These are phyloP conservation scores for Pavlovales sp. DNA, from an alignment of 208 protist species.

Conservation along the genomic window DNA sequence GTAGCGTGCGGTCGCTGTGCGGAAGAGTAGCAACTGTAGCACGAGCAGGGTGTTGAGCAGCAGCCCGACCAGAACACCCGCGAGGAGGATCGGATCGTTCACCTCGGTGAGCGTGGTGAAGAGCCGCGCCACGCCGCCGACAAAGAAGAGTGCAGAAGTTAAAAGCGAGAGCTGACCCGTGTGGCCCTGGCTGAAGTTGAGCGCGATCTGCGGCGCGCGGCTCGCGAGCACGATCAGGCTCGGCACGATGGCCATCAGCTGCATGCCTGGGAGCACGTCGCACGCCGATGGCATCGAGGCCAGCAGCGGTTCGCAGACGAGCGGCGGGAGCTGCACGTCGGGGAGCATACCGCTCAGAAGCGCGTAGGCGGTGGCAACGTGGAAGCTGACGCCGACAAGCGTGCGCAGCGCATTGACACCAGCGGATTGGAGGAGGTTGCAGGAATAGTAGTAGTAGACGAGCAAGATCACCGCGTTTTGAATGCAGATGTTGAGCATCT, in stretches of 20 bases:
- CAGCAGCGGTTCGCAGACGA: neutral
- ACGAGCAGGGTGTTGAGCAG: neutral
- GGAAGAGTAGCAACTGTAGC: neutral
- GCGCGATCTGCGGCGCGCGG: constrained; percentile 27
- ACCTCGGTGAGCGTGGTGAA: constrained; percentile 25
- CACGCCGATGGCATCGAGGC: neutral
- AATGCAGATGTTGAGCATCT: constrained; percentile 36
- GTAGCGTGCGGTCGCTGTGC: neutral
- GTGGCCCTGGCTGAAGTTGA: constrained; percentile 18
- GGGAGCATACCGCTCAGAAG: neutral
- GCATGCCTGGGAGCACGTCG: neutral
- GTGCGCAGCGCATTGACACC: too few relatives aligned
- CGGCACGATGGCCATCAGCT: constrained; percentile 2
- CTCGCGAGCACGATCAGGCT: neutral
- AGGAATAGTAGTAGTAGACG: neutral
- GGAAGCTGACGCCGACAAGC: neutral
- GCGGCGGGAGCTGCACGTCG: neutral
- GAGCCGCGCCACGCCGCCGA: neutral
- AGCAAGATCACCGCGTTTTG: constrained; percentile 27
- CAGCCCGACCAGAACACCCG: neutral
- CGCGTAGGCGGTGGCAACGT: neutral
- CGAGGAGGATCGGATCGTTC: neutral
- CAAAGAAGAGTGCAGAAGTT: neutral
- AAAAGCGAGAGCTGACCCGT: neutral
- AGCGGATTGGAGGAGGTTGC: too few relatives aligned